Evolutionary conservation across 2,329 filamentous ascomycete genomes (phyloP).

Genomic region (Colletotrichum sp.): DNA sequence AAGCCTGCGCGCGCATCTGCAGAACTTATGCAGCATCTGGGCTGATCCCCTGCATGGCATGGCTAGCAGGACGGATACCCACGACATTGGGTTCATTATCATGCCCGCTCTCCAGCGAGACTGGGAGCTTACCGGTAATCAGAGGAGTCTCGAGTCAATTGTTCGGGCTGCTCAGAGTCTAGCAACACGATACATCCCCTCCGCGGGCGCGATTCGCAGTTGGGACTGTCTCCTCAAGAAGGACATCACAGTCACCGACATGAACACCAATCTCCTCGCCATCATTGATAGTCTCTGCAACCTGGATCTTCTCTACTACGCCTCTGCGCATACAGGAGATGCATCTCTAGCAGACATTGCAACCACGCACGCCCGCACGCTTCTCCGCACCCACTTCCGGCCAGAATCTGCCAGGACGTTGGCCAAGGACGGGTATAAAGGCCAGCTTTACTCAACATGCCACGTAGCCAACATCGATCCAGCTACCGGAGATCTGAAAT

Average conservation of each 20-base stretch:
- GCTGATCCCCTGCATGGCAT: slow-evolving; percentile 39
- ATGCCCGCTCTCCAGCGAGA: too few species aligned
- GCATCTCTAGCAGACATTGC: slow-evolving; percentile 37
- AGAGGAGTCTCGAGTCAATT: slow-evolving; percentile 42
- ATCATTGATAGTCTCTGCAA: slow-evolving; percentile 51
- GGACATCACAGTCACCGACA: slow-evolving; percentile 28
- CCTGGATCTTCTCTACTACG: slow-evolving; percentile 43
- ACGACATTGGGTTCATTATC: slow-evolving; percentile 61
- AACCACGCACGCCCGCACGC: slow-evolving; percentile 41
- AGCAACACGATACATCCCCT: slow-evolving; percentile 44
- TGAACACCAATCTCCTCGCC: slow-evolving; percentile 37
- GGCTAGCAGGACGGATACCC: slow-evolving; percentile 51
- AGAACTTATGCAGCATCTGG: slow-evolving; percentile 33
- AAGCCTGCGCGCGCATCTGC: slow-evolving; percentile 1
- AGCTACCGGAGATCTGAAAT: slow-evolving; percentile 39
- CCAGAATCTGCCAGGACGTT: slow-evolving; percentile 26
- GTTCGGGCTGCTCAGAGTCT: slow-evolving; percentile 48
- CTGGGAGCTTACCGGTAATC: too few species aligned
- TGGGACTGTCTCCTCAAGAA: slow-evolving; percentile 47
- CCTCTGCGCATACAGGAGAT: slow-evolving; percentile 35
- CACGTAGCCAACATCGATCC: slow-evolving; percentile 54
- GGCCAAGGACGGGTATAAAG: slow-evolving; percentile 22
- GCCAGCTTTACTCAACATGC: slow-evolving; percentile 33
- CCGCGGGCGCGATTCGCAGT: slow-evolving; percentile 49
- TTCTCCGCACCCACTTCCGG: slow-evolving; percentile 43